Conservation (phyloP, 116 monocot genomes). For the Posidonia oceanica region DNA sequence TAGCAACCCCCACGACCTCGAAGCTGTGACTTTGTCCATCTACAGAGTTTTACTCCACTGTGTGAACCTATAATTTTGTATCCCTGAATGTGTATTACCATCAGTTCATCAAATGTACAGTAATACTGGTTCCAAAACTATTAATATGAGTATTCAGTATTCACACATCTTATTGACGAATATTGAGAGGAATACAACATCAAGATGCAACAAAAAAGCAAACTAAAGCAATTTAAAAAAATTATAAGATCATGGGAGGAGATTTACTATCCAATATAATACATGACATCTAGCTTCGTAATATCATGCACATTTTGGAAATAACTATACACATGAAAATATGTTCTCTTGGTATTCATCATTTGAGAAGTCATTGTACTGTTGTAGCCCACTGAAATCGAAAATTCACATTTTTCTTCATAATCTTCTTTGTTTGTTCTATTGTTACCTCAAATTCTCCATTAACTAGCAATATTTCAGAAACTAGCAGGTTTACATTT, state of each 20-base stretch:
- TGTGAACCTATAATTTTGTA: constrained; percentile 99
- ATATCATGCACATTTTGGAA: neutral
- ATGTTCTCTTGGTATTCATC: neutral
- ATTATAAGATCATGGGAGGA: no score
- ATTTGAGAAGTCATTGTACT: neutral
- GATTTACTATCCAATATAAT: no score
- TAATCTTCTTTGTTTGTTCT: no score
- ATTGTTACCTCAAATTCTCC: no score
- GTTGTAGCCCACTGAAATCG: neutral
- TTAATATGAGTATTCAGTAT: neutral
- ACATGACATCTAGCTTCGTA: neutral
- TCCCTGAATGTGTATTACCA: constrained; percentile 41
- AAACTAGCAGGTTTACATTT: neutral
- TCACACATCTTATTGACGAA: no score
- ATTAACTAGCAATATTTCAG: neutral
- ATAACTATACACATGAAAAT: neutral
- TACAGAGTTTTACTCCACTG: constrained; percentile 97
- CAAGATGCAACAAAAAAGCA: neutral
- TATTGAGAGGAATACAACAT: neutral
- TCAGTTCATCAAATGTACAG: neutral
- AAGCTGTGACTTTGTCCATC: constrained; percentile 98
- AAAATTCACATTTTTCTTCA: no score
- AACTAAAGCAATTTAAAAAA: neutral
- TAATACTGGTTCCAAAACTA: neutral
- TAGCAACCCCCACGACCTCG: constrained; percentile 97